Conservation (phyloP, 208 protist species). For the Plasmodiophora brassicae region DNA sequence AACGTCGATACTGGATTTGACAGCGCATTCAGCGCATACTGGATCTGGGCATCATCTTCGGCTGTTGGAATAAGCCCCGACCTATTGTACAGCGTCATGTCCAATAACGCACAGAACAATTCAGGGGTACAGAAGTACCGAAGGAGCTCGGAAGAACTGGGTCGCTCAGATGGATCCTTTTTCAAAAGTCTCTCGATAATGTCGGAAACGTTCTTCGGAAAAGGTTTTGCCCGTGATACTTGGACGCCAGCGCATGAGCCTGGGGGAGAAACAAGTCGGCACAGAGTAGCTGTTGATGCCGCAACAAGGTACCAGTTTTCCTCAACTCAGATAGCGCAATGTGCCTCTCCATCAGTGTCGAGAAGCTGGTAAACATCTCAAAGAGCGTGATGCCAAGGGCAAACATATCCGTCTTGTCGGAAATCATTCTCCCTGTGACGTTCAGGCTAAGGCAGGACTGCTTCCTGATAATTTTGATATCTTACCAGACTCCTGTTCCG, state of each 20-base stretch:
- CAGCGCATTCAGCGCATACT: background rate
- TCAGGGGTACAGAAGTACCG: background rate
- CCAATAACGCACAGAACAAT: background rate
- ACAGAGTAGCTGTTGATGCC: too few relatives aligned
- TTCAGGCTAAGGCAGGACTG: too few relatives aligned
- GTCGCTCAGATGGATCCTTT: too few relatives aligned
- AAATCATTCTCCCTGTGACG: background rate
- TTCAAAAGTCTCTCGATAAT: too few relatives aligned
- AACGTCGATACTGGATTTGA: background rate
- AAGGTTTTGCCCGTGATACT: too few relatives aligned
- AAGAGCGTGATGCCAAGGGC: constrained; percentile 2
- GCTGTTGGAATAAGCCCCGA: background rate
- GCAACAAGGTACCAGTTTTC: constrained; percentile 8
- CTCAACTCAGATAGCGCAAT: background rate
- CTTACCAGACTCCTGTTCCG: background rate
- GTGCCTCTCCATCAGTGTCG: constrained; percentile 9
- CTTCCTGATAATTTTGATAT: too few relatives aligned
- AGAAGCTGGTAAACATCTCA: constrained; percentile 11
- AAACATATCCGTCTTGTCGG: constrained; percentile 19
- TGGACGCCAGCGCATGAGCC: too few relatives aligned
- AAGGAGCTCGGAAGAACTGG: too few relatives aligned
- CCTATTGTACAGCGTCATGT: background rate
- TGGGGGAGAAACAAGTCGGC: too few relatives aligned
- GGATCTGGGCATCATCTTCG: constrained; percentile 10
- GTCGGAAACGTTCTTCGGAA: too few relatives aligned